Percentiles rank a stretch among this genome's conserved stretches.
These are phyloP conservation scores for Alternaria gansuensis DNA, from an alignment of 2,329 filamentous ascomycete species.

Conservation along the genomic window DNA sequence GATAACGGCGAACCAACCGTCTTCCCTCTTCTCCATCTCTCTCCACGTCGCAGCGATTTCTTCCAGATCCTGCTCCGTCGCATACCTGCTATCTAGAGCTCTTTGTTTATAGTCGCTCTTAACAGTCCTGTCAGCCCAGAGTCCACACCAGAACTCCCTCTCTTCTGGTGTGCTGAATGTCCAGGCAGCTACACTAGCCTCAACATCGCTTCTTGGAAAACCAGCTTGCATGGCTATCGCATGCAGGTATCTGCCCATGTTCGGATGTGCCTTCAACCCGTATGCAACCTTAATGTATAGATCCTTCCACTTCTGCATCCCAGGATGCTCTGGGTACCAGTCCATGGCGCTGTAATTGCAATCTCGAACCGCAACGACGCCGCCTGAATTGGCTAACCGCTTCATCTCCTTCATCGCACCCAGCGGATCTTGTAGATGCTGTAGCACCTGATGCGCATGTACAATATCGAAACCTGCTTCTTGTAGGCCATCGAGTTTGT, in stretches of 20 bases:
- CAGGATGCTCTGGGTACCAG: slow-evolving; percentile 52
- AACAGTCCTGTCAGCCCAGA: slow-evolving; percentile 52
- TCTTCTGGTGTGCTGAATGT: slow-evolving; percentile 53
- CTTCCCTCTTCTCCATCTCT: slow-evolving; percentile 54
- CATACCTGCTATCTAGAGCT: slow-evolving; percentile 50
- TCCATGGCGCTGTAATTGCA: slow-evolving; percentile 48
- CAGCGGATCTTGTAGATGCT: slow-evolving; percentile 64
- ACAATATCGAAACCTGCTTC: slow-evolving; percentile 65
- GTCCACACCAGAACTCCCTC: slow-evolving; percentile 53
- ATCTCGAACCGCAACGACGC: slow-evolving; percentile 61
- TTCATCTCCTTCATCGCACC: slow-evolving; percentile 63
- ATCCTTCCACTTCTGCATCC: slow-evolving; percentile 49
- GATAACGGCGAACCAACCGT: slow-evolving; percentile 55
- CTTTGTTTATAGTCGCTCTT: slow-evolving; percentile 50
- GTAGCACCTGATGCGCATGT: slow-evolving; percentile 66
- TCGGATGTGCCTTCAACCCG: slow-evolving; percentile 45
- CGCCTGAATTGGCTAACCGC: slow-evolving; percentile 62
- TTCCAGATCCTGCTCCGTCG: slow-evolving; percentile 53
- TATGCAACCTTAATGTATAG: slow-evolving; percentile 47
- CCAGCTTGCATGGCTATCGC: slow-evolving; percentile 54
- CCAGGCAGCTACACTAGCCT: slow-evolving; percentile 55
- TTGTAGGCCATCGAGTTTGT: slow-evolving; percentile 54
- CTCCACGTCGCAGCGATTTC: slow-evolving; percentile 53
- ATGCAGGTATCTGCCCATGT: slow-evolving; percentile 49
- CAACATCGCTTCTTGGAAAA: slow-evolving; percentile 50